Percentiles rank a stretch among this genome's conserved stretches.
These are phyloP conservation scores for Cladophialophora immunda DNA, from an alignment of 2,329 filamentous ascomycete genomes.

Conservation along the genomic window DNA sequence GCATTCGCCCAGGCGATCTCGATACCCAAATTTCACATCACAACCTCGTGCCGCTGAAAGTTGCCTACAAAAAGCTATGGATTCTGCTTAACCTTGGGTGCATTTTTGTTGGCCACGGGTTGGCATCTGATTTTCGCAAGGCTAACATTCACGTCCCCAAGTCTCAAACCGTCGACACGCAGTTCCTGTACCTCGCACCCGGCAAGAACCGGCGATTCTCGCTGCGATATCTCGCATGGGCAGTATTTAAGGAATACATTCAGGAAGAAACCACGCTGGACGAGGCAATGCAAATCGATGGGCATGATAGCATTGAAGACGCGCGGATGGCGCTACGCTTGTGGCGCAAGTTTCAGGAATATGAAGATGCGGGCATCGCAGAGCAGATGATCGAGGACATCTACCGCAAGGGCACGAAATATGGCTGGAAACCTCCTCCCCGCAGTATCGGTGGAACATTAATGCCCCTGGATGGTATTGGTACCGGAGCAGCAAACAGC, in stretches of 20 bases:
- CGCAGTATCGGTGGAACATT: conserved; percentile 42
- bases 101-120: conserved; percentile 90
- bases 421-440: conserved; percentile 65
- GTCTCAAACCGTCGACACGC: conserved; percentile 90
- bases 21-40: conserved; percentile 80
- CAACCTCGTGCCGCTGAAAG: conserved; percentile 85
- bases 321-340: conserved; percentile 88
- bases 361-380: conserved; percentile 82
- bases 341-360: conserved; percentile 90
- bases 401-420: conserved; percentile 71
- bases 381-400: conserved; percentile 87
- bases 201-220: conserved; percentile 85
- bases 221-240: conserved; percentile 90
- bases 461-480: conserved; percentile 42
- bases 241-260: conserved; percentile 90
- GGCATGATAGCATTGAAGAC: conserved; percentile 94
- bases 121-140: conserved; percentile 95
- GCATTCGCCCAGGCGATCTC: conserved; percentile 85
- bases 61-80: conserved; percentile 98
- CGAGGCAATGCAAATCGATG: conserved; percentile 45
- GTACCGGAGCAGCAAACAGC: conserved; percentile 35
- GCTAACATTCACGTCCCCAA: conserved; percentile 97
- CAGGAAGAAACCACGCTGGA: conserved; percentile 76
- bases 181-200: conserved; percentile 86
- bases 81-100: conserved; percentile 92